phyloP scores from a whole-genome alignment of 768 basidiomycete genomes.

The Fibroporia radiculosa region DNA sequence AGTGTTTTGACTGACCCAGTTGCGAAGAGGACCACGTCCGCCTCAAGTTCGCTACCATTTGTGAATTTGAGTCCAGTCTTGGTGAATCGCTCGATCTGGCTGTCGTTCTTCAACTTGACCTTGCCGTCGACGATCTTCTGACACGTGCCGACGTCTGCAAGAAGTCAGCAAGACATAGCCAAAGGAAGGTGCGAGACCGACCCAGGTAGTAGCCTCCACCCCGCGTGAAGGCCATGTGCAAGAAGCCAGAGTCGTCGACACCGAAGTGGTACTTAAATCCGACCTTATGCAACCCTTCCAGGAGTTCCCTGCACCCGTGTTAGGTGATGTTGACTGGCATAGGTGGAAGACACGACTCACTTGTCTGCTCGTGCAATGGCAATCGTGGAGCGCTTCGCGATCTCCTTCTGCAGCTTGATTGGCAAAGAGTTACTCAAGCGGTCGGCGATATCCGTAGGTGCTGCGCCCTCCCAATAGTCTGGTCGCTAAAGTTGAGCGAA shows the following conservation, averaged over 20 bases:
- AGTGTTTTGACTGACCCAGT: constrained; percentile 31
- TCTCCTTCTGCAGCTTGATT: constrained; percentile 22
- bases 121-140: constrained; percentile 58
- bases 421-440: constrained; percentile 44
- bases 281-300: constrained; percentile 46
- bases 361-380: constrained; percentile 25
- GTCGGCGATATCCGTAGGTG: constrained; percentile 45
- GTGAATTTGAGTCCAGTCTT: constrained; percentile 32
- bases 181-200: constrained; percentile 15
- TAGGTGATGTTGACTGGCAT: not conserved
- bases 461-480: constrained; percentile 40
- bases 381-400: constrained; percentile 23
- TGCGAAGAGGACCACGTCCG: constrained; percentile 42
- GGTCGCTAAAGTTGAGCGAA: constrained; percentile 16
- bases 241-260: constrained; percentile 42
- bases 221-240: constrained; percentile 37
- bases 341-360: not conserved
- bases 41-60: constrained; percentile 34
- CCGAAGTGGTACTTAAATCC: constrained; percentile 54
- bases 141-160: constrained; percentile 47
- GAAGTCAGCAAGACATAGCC: not conserved
- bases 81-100: constrained; percentile 26
- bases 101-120: constrained; percentile 63
- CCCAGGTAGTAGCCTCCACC: constrained; percentile 67
- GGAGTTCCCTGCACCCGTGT: constrained; percentile 26